Evolutionary conservation across 2,329 filamentous ascomycete genomes (phyloP).

Genomic region (Penicillium thymicola): DNA sequence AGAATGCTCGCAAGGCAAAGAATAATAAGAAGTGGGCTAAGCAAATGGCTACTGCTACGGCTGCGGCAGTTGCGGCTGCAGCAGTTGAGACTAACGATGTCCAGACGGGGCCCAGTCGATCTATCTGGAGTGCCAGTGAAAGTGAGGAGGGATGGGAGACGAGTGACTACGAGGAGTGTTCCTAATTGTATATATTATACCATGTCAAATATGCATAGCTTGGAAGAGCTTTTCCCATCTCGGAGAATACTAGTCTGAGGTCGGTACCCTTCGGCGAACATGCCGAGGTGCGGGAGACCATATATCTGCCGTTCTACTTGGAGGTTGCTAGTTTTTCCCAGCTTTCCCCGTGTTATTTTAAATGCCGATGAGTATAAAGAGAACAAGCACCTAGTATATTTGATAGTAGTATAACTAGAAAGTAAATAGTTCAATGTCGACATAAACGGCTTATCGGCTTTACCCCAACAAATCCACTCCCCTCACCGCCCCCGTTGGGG

Average conservation of each 20-base stretch:
- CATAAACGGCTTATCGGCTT: not conserved
- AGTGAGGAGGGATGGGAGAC: slow-evolving; percentile 38
- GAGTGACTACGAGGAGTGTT: slow-evolving; percentile 21
- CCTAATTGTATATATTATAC: slow-evolving; percentile 1
- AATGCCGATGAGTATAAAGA: not conserved
- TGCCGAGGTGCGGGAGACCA: slow-evolving; percentile 7
- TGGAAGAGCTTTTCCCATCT: not conserved
- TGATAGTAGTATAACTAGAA: not conserved
- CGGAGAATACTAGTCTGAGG: not conserved
- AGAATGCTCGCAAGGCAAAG: slow-evolving; percentile 22
- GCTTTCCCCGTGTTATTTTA: not conserved
- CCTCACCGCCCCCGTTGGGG: slow-evolving; percentile 19
- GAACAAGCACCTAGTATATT: not conserved
- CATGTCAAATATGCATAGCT: not conserved
- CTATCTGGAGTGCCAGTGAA: slow-evolving; percentile 37
- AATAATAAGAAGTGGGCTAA: slow-evolving; percentile 24
- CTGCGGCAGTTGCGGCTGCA: slow-evolving; percentile 7
- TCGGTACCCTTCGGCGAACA: not conserved
- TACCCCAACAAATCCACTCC: slow-evolving; percentile 6
- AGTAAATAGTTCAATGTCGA: not conserved
- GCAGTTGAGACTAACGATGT: slow-evolving; percentile 5
- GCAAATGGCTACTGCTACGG: slow-evolving; percentile 9
- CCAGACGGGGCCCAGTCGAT: slow-evolving; percentile 10
- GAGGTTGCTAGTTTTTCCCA: not conserved
- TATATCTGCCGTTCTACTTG: not conserved